Evolutionary conservation across 2,329 filamentous ascomycete genomes (phyloP).

Genomic region (Fusarium albidum): DNA sequence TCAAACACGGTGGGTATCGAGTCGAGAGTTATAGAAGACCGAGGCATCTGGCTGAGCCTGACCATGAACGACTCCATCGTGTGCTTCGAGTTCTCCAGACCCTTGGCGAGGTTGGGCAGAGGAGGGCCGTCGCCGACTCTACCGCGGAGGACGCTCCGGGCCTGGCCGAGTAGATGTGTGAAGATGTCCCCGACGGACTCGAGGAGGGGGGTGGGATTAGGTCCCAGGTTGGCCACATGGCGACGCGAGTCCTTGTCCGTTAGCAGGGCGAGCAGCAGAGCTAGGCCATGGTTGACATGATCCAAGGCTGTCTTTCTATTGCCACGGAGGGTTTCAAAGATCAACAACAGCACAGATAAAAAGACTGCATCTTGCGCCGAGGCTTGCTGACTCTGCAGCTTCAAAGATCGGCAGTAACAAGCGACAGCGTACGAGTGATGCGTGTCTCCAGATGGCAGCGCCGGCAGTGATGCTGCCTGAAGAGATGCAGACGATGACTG

Average conservation of each 20-base stretch:
- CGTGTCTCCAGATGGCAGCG: not conserved
- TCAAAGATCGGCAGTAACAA: slow-evolving; percentile 47
- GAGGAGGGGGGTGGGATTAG: slow-evolving; percentile 34
- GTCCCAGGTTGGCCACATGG: slow-evolving; percentile 19
- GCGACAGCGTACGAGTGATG: slow-evolving; percentile 45
- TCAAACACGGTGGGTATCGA: slow-evolving; percentile 16
- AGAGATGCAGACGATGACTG: not conserved
- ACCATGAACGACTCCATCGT: slow-evolving; percentile 32
- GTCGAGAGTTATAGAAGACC: not conserved
- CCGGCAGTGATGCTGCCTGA: not conserved
- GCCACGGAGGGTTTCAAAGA: slow-evolving; percentile 44
- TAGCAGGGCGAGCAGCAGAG: slow-evolving; percentile 44
- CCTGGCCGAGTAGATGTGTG: slow-evolving; percentile 19
- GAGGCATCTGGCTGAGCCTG: slow-evolving; percentile 15
- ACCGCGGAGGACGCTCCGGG: slow-evolving; percentile 22
- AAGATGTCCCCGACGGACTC: slow-evolving; percentile 29
- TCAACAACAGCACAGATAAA: slow-evolving; percentile 43
- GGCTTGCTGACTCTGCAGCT: slow-evolving; percentile 36
- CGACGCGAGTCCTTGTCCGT: slow-evolving; percentile 31
- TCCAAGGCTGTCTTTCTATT: slow-evolving; percentile 43
- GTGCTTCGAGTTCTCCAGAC: slow-evolving; percentile 19
- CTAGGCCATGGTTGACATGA: slow-evolving; percentile 48
- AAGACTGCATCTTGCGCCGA: slow-evolving; percentile 43
- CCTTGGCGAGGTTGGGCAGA: slow-evolving; percentile 32
- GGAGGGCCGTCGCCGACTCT: slow-evolving; percentile 11